A percentile compares a stretch with the other conserved stretches of the same genome.
Conservation (phyloP, 1,139 yeast genomes). For the Zygotorulaspora mrakii region DNA sequence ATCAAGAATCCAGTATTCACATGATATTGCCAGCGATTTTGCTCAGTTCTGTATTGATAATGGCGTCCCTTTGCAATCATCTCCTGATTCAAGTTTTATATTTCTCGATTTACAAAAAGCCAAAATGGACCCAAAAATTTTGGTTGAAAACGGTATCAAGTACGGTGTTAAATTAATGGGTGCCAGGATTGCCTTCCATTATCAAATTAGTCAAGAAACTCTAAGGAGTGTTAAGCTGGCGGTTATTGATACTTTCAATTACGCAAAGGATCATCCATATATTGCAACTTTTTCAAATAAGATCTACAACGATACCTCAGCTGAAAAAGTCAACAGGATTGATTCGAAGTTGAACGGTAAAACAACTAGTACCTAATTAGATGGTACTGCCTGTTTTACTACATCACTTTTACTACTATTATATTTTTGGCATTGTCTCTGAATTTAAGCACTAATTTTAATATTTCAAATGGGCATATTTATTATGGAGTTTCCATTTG, state of each 20-base stretch:
- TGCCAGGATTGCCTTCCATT: slow-evolving; percentile 79
- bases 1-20: slow-evolving; percentile 53
- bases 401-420: slow-evolving; percentile 5
- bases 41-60: slow-evolving; percentile 56
- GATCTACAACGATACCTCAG: slow-evolving; percentile 41
- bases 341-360: slow-evolving; percentile 30
- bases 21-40: slow-evolving; percentile 62
- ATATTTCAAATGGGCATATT: slow-evolving; percentile 16
- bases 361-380: slow-evolving; percentile 33
- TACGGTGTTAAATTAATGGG: slow-evolving; percentile 68
- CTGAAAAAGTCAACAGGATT: slow-evolving; percentile 32
- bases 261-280: slow-evolving; percentile 44
- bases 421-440: slow-evolving; percentile 23
- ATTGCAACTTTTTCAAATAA: slow-evolving; percentile 42
- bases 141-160: slow-evolving; percentile 55
- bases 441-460: slow-evolving; percentile 3
- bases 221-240: slow-evolving; percentile 63
- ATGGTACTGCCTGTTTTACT: too few relatives aligned
- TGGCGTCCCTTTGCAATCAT: slow-evolving; percentile 60
- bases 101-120: slow-evolving; percentile 64
- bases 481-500: slow-evolving; percentile 28
- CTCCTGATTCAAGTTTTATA: slow-evolving; percentile 84
- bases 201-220: slow-evolving; percentile 65
- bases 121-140: slow-evolving; percentile 55
- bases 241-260: slow-evolving; percentile 53